Conservation (phyloP, 2,329 filamentous ascomycete genomes). For the Verticillium nubilum region DNA sequence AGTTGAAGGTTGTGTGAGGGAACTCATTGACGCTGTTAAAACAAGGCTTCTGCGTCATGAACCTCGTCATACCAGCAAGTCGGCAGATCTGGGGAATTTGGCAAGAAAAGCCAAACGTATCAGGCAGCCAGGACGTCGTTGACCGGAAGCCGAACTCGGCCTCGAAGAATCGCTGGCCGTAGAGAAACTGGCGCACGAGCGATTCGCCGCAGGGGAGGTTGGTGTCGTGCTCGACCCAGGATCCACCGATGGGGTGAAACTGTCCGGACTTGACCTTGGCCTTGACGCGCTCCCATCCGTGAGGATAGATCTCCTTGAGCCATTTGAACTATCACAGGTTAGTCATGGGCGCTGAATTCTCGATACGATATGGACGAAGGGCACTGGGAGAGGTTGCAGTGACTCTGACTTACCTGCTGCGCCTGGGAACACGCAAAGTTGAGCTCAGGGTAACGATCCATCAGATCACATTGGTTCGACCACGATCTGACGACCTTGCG, state of each 20-base stretch:
- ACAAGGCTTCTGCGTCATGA: constrained; percentile 66
- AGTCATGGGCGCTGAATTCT: not conserved
- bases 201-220: constrained; percentile 65
- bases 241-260: constrained; percentile 64
- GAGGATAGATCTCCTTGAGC: constrained; percentile 60
- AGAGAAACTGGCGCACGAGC: constrained; percentile 60
- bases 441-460: constrained; percentile 63
- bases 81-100: constrained; percentile 63
- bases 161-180: constrained; percentile 64
- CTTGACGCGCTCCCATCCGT: constrained; percentile 61
- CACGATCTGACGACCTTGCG: constrained; percentile 65
- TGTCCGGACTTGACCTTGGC: constrained; percentile 59
- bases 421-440: constrained; percentile 60
- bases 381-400: constrained; percentile 23
- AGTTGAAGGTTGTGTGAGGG: constrained; percentile 66
- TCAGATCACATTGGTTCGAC: constrained; percentile 63
- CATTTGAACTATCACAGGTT: constrained; percentile 41
- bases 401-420: constrained; percentile 32
- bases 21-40: constrained; percentile 74
- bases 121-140: constrained; percentile 63
- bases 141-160: constrained; percentile 59
- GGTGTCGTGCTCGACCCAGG: constrained; percentile 67
- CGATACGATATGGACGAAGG: not conserved
- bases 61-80: constrained; percentile 61
- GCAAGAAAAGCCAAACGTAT: constrained; percentile 64